Evolutionary conservation across 768 basidiomycete genomes (phyloP).

Genomic region (Xerocomellus chrysenteron): DNA sequence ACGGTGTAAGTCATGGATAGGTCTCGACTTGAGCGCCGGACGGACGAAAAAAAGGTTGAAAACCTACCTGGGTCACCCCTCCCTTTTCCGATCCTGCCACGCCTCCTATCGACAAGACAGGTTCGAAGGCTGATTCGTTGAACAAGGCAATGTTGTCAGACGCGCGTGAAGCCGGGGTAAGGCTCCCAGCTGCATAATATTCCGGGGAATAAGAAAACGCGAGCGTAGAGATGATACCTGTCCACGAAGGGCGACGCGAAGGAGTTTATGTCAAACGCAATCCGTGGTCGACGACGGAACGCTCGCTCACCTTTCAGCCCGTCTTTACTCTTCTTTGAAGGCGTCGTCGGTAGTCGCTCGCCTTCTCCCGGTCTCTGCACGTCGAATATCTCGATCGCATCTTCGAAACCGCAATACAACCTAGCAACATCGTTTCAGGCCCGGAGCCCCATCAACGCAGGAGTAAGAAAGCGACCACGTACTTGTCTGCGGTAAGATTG

Average conservation of each 20-base stretch:
- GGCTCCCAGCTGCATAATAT: constrained; percentile 79
- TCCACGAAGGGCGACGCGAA: background rate
- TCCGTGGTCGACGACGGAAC: background rate
- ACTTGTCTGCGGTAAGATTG: constrained; percentile 68
- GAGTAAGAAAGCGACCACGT: background rate
- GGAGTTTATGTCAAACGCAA: background rate
- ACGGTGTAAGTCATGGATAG: background rate
- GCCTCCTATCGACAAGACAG: constrained; percentile 64
- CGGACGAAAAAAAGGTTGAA: background rate
- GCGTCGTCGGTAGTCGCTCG: constrained; percentile 64
- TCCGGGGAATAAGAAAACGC: constrained; percentile 69
- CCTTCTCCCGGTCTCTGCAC: constrained; percentile 72
- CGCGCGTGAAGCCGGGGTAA: constrained; percentile 45
- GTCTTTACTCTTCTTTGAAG: constrained; percentile 74
- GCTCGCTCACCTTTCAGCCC: constrained; percentile 76
- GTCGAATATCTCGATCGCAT: constrained; percentile 85
- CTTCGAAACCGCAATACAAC: constrained; percentile 84
- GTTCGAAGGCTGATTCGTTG: constrained; percentile 54
- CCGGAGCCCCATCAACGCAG: background rate
- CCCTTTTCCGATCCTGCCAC: constrained; percentile 37
- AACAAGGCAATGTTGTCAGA: constrained; percentile 65
- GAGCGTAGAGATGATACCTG: constrained; percentile 85
- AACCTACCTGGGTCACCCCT: constrained; percentile 51
- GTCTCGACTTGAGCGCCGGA: background rate
- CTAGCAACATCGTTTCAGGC: constrained; percentile 25